phyloP scores from a whole-genome alignment of 2,329 filamentous ascomycete species.

The Diaporthe sp. region DNA sequence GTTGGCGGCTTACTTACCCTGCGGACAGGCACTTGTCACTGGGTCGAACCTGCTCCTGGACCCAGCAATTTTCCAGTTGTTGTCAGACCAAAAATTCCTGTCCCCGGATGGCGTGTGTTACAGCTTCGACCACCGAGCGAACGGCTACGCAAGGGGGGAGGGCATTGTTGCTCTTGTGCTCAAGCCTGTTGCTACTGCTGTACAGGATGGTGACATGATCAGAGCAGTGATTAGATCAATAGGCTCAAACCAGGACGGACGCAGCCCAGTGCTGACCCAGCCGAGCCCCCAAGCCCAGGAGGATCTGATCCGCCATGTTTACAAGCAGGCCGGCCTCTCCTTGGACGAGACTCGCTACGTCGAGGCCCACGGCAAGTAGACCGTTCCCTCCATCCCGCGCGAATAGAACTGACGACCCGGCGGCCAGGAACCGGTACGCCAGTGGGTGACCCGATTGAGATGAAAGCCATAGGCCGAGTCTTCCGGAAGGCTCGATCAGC shows the following conservation, averaged over 20 bases:
- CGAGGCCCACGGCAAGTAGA: constrained; percentile 45
- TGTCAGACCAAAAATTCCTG: constrained; percentile 42
- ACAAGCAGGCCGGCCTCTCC: constrained; percentile 41
- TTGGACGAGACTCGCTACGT: constrained; percentile 42
- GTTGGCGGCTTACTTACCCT: background rate
- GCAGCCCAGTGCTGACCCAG: constrained; percentile 54
- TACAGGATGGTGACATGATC: constrained; percentile 56
- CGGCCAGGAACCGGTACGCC: constrained; percentile 38
- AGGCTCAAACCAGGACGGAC: constrained; percentile 55
- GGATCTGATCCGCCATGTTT: constrained; percentile 48
- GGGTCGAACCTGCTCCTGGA: constrained; percentile 41
- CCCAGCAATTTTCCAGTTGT: constrained; percentile 39
- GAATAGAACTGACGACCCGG: background rate
- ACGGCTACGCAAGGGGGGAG: constrained; percentile 52
- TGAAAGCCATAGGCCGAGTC: constrained; percentile 39
- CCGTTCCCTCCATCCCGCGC: background rate
- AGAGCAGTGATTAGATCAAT: constrained; percentile 50
- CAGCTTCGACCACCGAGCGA: constrained; percentile 51
- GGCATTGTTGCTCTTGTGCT: constrained; percentile 53
- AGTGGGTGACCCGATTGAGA: constrained; percentile 39
- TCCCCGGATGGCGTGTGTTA: constrained; percentile 51
- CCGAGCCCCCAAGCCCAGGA: constrained; percentile 52
- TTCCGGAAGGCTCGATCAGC: constrained; percentile 35
- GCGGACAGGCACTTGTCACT: constrained; percentile 29
- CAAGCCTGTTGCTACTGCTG: constrained; percentile 56